Conservation (phyloP, 768 basidiomycete species). For the Rhodotorula babjevae region DNA sequence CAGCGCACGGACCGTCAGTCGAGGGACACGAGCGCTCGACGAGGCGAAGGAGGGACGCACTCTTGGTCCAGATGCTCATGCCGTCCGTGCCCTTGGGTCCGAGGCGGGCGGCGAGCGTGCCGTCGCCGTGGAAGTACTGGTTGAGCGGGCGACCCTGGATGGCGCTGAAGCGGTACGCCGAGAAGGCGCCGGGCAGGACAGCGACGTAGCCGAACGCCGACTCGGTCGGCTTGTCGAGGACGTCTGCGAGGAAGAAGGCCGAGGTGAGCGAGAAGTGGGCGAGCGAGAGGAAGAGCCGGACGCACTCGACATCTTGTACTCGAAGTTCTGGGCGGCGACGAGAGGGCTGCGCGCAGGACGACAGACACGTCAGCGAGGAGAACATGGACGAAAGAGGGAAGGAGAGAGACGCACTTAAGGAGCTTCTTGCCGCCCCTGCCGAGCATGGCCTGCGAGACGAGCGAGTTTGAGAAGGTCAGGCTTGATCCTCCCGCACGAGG, state of each 20-base stretch:
- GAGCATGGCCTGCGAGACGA: constrained; percentile 73
- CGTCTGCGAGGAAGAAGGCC: constrained; percentile 50
- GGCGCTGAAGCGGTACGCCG: constrained; percentile 87
- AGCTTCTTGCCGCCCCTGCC: constrained; percentile 78
- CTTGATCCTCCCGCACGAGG: no score
- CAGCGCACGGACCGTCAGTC: not conserved
- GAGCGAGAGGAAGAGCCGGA: not conserved
- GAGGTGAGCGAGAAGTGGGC: not conserved
- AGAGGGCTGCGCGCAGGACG: constrained; percentile 52
- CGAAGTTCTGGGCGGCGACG: constrained; percentile 80
- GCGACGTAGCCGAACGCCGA: constrained; percentile 78
- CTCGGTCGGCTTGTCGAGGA: constrained; percentile 90
- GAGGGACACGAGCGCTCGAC: no score
- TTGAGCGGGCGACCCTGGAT: constrained; percentile 74
- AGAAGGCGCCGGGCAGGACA: constrained; percentile 68
- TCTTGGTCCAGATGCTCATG: constrained; percentile 47
- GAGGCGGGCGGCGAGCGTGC: constrained; percentile 81
- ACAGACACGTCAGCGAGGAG: no score
- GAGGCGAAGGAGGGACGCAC: constrained; percentile 3
- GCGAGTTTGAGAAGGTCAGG: constrained; percentile 54
- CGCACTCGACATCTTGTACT: constrained; percentile 78
- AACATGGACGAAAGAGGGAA: no score
- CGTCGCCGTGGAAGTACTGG: constrained; percentile 54
- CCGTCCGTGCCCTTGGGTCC: constrained; percentile 91
- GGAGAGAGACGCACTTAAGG: constrained; percentile 54